Evolutionary conservation across 73 alveolate genomes (phyloP).

Genomic region (Halteria grandinella): DNA sequence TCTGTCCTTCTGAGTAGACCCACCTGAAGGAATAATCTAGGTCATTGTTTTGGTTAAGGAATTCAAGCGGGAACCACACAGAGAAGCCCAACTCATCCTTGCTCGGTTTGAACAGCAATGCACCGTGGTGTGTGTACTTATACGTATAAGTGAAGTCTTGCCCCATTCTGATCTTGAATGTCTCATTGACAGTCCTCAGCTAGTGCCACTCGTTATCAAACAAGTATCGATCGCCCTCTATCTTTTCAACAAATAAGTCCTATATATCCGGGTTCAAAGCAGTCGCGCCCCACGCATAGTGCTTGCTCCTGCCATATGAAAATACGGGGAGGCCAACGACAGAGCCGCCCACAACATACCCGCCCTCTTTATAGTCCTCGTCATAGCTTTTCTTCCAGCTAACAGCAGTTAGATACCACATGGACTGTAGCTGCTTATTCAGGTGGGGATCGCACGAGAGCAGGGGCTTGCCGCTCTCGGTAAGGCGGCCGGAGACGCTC

Average conservation of each 20-base stretch:
- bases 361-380: neutral
- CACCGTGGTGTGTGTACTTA: constrained; percentile 26
- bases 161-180: constrained; percentile 24
- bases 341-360: constrained; percentile 9
- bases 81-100: constrained; percentile 41
- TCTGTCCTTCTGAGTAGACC: constrained; percentile 16
- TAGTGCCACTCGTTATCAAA: constrained; percentile 27
- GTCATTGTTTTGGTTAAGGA: constrained; percentile 12
- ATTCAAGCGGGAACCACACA: constrained; percentile 28
- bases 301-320: constrained; percentile 35
- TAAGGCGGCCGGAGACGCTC: constrained; percentile 83
- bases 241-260: constrained; percentile 35
- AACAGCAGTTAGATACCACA: constrained; percentile 21
- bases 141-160: neutral
- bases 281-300: constrained; percentile 54
- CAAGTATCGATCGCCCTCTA: constrained; percentile 20
- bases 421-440: constrained; percentile 5
- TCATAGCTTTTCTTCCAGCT: neutral
- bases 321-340: constrained; percentile 56
- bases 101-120: neutral
- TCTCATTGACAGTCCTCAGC: neutral
- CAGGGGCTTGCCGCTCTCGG: constrained; percentile 87
- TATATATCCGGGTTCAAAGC: constrained; percentile 40
- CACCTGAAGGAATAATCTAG: constrained; percentile 40
- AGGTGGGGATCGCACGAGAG: constrained; percentile 90